Evolutionary conservation across 2,329 filamentous ascomycete species (phyloP).

Genomic region (Aspergillus novoparasiticus): DNA sequence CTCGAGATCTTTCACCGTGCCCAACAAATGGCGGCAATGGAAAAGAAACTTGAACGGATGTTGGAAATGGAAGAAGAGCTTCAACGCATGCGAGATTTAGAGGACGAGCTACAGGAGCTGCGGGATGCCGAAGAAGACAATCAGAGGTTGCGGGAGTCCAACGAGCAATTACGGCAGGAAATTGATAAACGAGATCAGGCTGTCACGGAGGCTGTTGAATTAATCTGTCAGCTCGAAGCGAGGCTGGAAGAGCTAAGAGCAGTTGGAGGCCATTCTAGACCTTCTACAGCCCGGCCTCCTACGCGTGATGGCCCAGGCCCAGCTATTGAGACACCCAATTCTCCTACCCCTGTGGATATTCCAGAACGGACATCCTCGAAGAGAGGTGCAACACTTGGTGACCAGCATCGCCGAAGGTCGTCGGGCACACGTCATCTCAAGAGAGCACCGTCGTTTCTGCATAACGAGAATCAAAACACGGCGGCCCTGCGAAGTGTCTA

Average conservation of each 20-base stretch:
- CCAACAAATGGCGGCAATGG: constrained; percentile 38
- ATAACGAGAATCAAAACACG: constrained; percentile 38
- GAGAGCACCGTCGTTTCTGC: constrained; percentile 44
- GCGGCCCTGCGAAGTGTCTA: constrained; percentile 45
- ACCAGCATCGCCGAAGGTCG: constrained; percentile 20
- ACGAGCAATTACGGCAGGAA: constrained; percentile 40
- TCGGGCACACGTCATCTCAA: constrained; percentile 31
- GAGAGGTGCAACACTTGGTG: constrained; percentile 24
- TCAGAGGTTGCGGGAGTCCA: constrained; percentile 38
- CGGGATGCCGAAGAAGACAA: constrained; percentile 40
- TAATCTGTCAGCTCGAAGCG: constrained; percentile 47
- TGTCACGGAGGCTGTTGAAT: constrained; percentile 45
- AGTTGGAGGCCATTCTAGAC: constrained; percentile 21
- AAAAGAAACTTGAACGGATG: constrained; percentile 43
- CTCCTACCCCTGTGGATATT: constrained; percentile 33
- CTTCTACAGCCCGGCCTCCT: constrained; percentile 30
- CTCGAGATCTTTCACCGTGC: constrained; percentile 45
- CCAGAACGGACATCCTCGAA: constrained; percentile 44
- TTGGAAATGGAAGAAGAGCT: constrained; percentile 40
- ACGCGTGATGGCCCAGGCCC: constrained; percentile 28
- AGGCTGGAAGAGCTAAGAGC: constrained; percentile 39
- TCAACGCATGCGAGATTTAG: constrained; percentile 28
- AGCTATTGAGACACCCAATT: constrained; percentile 32
- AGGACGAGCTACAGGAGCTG: constrained; percentile 42
- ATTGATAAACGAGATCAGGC: constrained; percentile 45